Evolutionary conservation across 495 filamentous ascomycete species (phyloP), one percentile per base, ranked within the genome.

Genomic region (Staphylotrichum tortipilum): DNA sequence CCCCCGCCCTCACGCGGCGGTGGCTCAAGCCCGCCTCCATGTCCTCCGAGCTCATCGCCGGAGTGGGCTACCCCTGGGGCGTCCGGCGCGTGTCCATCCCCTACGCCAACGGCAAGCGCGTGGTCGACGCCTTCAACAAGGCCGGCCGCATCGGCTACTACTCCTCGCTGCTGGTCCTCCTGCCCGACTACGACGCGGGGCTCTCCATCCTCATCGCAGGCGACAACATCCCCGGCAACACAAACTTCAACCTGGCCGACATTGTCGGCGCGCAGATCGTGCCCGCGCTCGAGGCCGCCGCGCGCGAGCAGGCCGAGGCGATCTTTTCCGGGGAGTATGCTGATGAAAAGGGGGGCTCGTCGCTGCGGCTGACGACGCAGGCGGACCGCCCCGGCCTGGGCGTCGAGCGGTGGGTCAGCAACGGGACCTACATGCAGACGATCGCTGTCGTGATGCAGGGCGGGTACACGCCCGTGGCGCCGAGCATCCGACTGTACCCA

Each of bases 51-150:
- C 57, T 74, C 0, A 55, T 57, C 15, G 61, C 69, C 23, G 66
- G 68, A 10, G 62, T 82, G 5, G 72, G 78, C 17, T 71, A 73
- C 2, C 80, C 81, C 0, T 83, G 79, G 78, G 80, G 81, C 28
- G 75, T 82, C 26, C 57, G 63, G 4, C 68, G 67, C 39, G 66
- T 69, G 50, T 36, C 54, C 10, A 47, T 68, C 2, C 30, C 62
- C 2, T 59, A 53, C 4, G 46, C 33, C 18, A 63, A 68, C 49
- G 72, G 73, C 30, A 70, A 71, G 54, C 69, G 72, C 4, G 74
- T 78, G 11, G 61, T 79, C 3, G 68, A 71, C 60, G 71, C 72
- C 2, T 69, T 65, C 60, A 76, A 71, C 34, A 83, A 82, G 57
- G 65, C 64, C 24, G 80, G 78, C 0, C 67, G 72, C 37, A 55